Evolutionary conservation across 225 moss, liverwort and hornwort genomes (phyloP), one percentile per base, ranked within the genome.

Genomic region (Thuidium tamariscinum): DNA sequence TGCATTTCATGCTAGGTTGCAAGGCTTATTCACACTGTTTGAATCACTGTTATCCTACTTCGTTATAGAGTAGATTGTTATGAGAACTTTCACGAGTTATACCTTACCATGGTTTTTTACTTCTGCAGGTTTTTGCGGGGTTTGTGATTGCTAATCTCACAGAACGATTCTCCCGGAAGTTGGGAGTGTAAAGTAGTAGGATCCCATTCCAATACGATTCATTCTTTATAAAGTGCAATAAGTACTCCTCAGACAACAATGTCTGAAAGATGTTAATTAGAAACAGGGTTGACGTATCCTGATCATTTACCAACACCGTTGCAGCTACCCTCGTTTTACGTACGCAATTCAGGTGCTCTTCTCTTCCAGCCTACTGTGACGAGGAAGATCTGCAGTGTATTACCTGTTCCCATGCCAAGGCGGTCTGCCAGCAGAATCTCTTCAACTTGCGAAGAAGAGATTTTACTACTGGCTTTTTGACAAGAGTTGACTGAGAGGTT

Each of bases 131-230:
- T n/a, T 98, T 98, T 92, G 96, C 91, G 65, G 98, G 98, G 36
- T 98, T 98, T 91, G 95, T 96, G 51, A 93, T 98, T 30, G 98
- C 98, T 80, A 98, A 98, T 92, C 77, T 98, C 52, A 95, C 98
- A 13, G 94, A 96, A 85, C 89, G 91, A 36, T 95, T 95, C 83
- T 93, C 95, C 75, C 85, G 80, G 68, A 94, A 91, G 88, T 83
- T 98, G 75, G 95, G 95, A 71, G 88, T 96, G 93, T 96, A 92
- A 96, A 91, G 55, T 94, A 93, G 41, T 80, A 83, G 81, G 79
- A 72, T 65, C 46, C n/a, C 32, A 46, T 48, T 52, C 42, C 63
- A 22, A 88, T 37, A 87, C 85, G 52, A 88, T 84, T 89, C 82
- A 90, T 90, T 90, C 71, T 88, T 90, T 87, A 82, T 59, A 37